Conservation (phyloP, 139 green algal genomes). For the Parachlorella kessleri region DNA sequence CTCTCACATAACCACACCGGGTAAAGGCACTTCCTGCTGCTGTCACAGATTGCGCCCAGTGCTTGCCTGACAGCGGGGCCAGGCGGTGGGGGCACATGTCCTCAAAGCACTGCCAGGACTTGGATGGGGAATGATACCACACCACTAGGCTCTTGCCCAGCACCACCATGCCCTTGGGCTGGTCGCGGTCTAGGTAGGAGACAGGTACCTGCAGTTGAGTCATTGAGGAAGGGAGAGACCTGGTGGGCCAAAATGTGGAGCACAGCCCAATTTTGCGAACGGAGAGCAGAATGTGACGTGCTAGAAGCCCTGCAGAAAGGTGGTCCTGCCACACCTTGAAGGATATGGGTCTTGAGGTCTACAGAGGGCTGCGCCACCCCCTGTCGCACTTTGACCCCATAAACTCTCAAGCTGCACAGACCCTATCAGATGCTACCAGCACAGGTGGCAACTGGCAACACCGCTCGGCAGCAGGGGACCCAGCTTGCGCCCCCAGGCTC, state of each 20-base stretch:
- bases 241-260: too few relatives aligned
- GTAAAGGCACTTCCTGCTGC: too few relatives aligned
- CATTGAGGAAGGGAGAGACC: background rate
- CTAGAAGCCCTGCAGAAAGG: background rate
- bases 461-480: background rate
- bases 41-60: background rate
- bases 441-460: background rate
- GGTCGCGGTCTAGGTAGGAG: slow-evolving; percentile 36
- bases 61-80: slow-evolving; percentile 49
- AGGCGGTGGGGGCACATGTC: slow-evolving; percentile 66
- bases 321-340: background rate
- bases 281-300: background rate
- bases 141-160: slow-evolving; percentile 51
- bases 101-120: slow-evolving; percentile 41
- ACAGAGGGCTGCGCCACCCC: background rate
- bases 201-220: background rate
- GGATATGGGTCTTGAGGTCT: background rate
- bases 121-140: slow-evolving; percentile 33
- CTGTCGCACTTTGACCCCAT: background rate
- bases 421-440: background rate
- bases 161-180: slow-evolving; percentile 33
- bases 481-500: background rate
- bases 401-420: background rate
- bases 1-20: too few relatives aligned
- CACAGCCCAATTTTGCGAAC: too few relatives aligned